Evolutionary conservation across 768 basidiomycete species (phyloP).

Genomic region (Amylocystis lapponica): DNA sequence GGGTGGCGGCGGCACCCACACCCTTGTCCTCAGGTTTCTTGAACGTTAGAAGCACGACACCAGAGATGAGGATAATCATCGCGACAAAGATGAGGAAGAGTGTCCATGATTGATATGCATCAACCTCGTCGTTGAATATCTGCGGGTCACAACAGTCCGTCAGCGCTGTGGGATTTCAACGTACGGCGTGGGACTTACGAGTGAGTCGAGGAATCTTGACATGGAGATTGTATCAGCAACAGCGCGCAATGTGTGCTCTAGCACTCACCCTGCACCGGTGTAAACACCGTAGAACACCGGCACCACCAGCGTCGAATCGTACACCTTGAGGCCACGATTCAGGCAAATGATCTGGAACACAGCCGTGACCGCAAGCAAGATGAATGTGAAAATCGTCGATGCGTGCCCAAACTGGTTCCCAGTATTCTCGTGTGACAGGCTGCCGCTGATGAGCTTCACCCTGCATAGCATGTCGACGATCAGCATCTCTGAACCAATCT

Average conservation of each 20-base stretch:
- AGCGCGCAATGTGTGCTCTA: neutral
- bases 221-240: neutral
- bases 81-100: conserved; percentile 85
- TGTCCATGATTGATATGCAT: conserved; percentile 83
- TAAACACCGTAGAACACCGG: conserved; percentile 95
- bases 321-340: conserved; percentile 84
- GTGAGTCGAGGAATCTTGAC: conserved; percentile 53
- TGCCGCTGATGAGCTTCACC: conserved; percentile 76
- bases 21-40: conserved; percentile 71
- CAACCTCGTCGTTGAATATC: conserved; percentile 83
- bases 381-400: conserved; percentile 69
- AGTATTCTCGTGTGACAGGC: conserved; percentile 71
- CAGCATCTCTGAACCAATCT: no score
- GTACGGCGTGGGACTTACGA: conserved; percentile 22
- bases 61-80: conserved; percentile 79
- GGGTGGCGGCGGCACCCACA: conserved; percentile 21
- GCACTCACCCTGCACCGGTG: conserved; percentile 67
- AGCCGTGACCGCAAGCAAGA: conserved; percentile 58
- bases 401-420: conserved; percentile 85
- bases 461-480: conserved; percentile 28
- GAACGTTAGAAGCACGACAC: conserved; percentile 90
- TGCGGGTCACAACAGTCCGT: conserved; percentile 10
- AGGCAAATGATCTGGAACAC: conserved; percentile 89
- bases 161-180: neutral
- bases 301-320: conserved; percentile 87